Conservation (phyloP, 2,329 filamentous ascomycete genomes). For the Pestalotiopsis sp. region DNA sequence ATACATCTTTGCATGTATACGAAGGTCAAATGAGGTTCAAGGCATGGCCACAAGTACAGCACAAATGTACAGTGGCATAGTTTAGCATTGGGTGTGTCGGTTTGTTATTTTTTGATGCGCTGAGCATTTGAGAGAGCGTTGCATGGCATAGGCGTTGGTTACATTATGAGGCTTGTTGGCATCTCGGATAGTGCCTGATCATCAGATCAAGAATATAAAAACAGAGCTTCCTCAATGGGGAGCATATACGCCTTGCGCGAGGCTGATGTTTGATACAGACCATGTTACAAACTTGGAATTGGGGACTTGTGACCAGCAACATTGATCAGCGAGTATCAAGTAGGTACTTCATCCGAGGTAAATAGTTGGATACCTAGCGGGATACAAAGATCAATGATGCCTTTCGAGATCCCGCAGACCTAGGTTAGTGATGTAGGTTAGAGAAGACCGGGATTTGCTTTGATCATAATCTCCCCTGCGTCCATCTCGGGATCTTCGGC, state of each 20-base stretch:
- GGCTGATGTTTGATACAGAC: no score
- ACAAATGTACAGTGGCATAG: neutral
- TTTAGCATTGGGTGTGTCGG: neutral
- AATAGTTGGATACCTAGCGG: no score
- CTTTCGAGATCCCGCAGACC: neutral
- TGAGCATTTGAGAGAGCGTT: constrained; percentile 3
- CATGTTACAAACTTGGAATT: no score
- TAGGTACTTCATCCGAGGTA: no score
- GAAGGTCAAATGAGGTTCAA: neutral
- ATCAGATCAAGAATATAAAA: neutral
- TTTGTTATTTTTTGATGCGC: neutral
- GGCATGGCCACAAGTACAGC: neutral
- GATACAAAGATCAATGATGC: neutral
- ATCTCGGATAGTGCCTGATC: neutral
- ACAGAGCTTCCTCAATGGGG: neutral
- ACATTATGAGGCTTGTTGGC: neutral
- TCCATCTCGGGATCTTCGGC: neutral
- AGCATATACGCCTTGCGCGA: no score
- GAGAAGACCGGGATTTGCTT: neutral
- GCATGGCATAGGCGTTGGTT: neutral
- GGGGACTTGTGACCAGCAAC: no score
- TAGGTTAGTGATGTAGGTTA: neutral
- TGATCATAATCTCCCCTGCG: neutral
- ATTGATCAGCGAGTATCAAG: no score
- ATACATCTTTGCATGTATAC: neutral